phyloP scores from a whole-genome alignment of 768 basidiomycete genomes.

The Hemileccinum impolitum region DNA sequence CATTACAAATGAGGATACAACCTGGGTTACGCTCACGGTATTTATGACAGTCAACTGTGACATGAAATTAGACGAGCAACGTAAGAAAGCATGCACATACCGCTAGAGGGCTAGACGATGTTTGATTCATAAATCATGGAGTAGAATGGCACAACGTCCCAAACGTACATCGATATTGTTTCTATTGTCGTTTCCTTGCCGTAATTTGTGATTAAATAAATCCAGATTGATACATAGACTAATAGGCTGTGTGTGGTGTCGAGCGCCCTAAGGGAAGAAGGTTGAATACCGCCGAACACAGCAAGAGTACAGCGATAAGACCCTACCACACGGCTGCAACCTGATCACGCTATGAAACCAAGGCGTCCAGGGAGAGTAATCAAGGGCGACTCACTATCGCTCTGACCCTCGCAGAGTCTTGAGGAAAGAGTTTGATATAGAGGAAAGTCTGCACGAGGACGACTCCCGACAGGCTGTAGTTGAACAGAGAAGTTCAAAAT shows the following conservation, averaged over 20 bases:
- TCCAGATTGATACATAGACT: conserved; percentile 40
- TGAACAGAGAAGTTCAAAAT: neutral
- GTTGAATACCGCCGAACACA: neutral
- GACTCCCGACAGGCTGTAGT: conserved; percentile 27
- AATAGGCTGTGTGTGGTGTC: conserved; percentile 41
- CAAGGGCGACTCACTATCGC: conserved; percentile 14
- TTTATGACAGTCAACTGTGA: conserved; percentile 26
- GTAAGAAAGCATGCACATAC: conserved; percentile 12
- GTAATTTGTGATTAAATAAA: conserved; percentile 42
- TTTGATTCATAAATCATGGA: neutral
- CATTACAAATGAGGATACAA: neutral
- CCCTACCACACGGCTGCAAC: conserved; percentile 28
- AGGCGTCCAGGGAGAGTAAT: neutral
- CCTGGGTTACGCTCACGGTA: conserved; percentile 27
- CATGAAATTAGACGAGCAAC: neutral
- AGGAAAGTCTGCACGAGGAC: conserved; percentile 27
- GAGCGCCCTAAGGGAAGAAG: conserved; percentile 20
- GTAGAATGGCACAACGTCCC: neutral
- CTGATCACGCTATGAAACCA: conserved; percentile 7
- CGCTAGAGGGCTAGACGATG: conserved; percentile 21
- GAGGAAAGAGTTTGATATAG: conserved; percentile 30
- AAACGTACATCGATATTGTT: conserved; percentile 42
- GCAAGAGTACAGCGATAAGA: neutral
- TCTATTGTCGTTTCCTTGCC: conserved; percentile 39
- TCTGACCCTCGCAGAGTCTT: conserved; percentile 21